Conservation (phyloP, 805 yeast genomes). For the Scheffersomyces coipomensis region DNA sequence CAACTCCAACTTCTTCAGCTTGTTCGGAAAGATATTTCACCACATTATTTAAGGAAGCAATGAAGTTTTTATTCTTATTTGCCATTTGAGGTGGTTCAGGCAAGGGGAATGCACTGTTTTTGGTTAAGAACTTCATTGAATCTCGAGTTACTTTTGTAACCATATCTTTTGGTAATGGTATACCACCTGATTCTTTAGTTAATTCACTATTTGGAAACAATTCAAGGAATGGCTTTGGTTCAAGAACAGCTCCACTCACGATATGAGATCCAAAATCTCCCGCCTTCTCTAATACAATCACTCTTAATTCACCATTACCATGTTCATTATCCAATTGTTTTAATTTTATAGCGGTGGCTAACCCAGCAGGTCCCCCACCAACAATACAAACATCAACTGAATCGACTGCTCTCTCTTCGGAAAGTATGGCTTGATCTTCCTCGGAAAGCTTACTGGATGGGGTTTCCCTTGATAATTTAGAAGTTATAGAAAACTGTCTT, state of each 20-base stretch:
- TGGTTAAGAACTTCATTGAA: constrained; percentile 67
- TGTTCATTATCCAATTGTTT: constrained; percentile 76
- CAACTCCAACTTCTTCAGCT: constrained; percentile 94
- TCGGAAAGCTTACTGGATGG: constrained; percentile 10
- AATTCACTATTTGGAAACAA: constrained; percentile 69
- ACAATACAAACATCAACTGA: constrained; percentile 92
- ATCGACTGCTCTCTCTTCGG: constrained; percentile 75
- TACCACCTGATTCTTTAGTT: constrained; percentile 51
- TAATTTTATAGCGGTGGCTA: constrained; percentile 86
- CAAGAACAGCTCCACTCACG: constrained; percentile 91
- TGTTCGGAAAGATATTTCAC: constrained; percentile 79
- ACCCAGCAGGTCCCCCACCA: constrained; percentile 98
- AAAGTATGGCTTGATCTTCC: constrained; percentile 47
- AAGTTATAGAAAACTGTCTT: neutral
- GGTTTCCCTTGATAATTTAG: neutral
- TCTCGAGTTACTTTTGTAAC: constrained; percentile 77
- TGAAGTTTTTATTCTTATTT: constrained; percentile 78
- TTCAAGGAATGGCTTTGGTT: constrained; percentile 85
- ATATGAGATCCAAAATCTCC: constrained; percentile 91
- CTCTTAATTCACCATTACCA: constrained; percentile 69
- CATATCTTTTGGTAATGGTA: constrained; percentile 76
- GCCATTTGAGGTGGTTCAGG: constrained; percentile 94
- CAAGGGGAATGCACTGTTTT: constrained; percentile 59
- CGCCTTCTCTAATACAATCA: constrained; percentile 88
- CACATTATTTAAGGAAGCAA: constrained; percentile 79